These are phyloP conservation scores for Blastobotrys ciferrii DNA, from an alignment of 1,139 yeast species.

Conservation along the genomic window DNA sequence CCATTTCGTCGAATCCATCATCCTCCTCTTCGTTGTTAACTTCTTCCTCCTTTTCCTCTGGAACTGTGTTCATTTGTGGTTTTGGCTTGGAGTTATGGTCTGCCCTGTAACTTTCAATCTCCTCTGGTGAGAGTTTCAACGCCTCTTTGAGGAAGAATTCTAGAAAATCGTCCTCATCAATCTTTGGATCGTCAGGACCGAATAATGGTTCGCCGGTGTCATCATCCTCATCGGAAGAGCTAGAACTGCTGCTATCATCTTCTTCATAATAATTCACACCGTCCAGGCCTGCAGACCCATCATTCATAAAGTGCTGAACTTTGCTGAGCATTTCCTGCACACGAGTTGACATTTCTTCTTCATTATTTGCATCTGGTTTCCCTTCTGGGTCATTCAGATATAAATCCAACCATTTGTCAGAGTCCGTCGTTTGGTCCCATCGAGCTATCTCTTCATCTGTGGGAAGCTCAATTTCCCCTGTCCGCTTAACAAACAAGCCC, in stretches of 20 bases:
- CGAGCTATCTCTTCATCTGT: slow-evolving; percentile 25
- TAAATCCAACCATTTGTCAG: slow-evolving; percentile 29
- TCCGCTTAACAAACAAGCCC: slow-evolving; percentile 15
- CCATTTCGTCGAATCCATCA: slow-evolving; percentile 27
- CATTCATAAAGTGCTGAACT: slow-evolving; percentile 14
- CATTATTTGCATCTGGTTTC: slow-evolving; percentile 6
- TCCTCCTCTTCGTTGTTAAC: slow-evolving; percentile 23
- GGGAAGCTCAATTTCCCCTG: slow-evolving; percentile 16
- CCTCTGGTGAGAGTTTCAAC: slow-evolving; percentile 43
- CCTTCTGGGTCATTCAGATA: slow-evolving; percentile 1
- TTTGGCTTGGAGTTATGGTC: slow-evolving; percentile 9
- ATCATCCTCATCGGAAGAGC: slow-evolving; percentile 21
- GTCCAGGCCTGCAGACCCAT: slow-evolving; percentile 18
- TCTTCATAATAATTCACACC: slow-evolving; percentile 17
- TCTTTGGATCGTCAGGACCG: slow-evolving; percentile 36
- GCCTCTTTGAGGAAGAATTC: slow-evolving; percentile 57
- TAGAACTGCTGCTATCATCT: slow-evolving; percentile 10
- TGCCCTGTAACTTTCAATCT: slow-evolving; percentile 38
- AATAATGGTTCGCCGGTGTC: slow-evolving; percentile 24
- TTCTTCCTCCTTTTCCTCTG: slow-evolving; percentile 8
- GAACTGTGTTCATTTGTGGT: neutral
- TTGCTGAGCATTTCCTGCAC: slow-evolving; percentile 18
- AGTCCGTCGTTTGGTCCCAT: slow-evolving; percentile 28
- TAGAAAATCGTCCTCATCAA: slow-evolving; percentile 63
- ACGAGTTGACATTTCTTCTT: slow-evolving; percentile 10